Conservation (phyloP, 2,329 filamentous ascomycete genomes). For the Aspergillus glaucus region DNA sequence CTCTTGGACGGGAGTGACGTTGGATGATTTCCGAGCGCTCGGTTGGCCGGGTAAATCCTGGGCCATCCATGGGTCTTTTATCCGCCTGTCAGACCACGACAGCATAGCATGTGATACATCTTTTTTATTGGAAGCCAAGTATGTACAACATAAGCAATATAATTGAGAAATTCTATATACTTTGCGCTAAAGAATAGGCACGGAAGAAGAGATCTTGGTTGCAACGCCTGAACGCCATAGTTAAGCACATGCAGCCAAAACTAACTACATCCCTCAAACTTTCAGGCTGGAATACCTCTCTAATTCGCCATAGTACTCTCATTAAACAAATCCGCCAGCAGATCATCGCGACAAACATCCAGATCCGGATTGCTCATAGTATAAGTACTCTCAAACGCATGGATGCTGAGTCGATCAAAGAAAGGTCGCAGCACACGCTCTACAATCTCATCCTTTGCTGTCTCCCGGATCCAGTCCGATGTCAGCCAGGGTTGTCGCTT, state of each 20-base stretch:
- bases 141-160: neutral
- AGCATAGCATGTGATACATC: neutral
- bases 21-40: conserved; percentile 1
- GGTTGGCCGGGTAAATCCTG: conserved; percentile 7
- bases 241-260: too few relatives aligned
- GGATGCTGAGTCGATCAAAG: conserved; percentile 86
- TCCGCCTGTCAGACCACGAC: neutral
- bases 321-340: conserved; percentile 73
- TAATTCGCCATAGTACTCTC: conserved; percentile 54
- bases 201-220: too few relatives aligned
- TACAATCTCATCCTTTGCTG: conserved; percentile 57
- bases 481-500: conserved; percentile 38
- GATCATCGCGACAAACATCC: conserved; percentile 55
- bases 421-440: conserved; percentile 77
- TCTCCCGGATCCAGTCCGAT: conserved; percentile 46
- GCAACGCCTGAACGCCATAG: too few relatives aligned
- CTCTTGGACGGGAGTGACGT: neutral
- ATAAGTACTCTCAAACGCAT: conserved; percentile 88
- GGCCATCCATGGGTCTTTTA: neutral
- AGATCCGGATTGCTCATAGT: conserved; percentile 67
- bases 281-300: conserved; percentile 2
- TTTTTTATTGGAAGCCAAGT: neutral
- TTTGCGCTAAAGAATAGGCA: too few relatives aligned
- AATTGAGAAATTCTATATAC: too few relatives aligned
- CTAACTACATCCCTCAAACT: too few relatives aligned